Evolutionary conservation across 2,329 filamentous ascomycete species (phyloP).

Genomic region (Pseudocercospora fijiensis): DNA sequence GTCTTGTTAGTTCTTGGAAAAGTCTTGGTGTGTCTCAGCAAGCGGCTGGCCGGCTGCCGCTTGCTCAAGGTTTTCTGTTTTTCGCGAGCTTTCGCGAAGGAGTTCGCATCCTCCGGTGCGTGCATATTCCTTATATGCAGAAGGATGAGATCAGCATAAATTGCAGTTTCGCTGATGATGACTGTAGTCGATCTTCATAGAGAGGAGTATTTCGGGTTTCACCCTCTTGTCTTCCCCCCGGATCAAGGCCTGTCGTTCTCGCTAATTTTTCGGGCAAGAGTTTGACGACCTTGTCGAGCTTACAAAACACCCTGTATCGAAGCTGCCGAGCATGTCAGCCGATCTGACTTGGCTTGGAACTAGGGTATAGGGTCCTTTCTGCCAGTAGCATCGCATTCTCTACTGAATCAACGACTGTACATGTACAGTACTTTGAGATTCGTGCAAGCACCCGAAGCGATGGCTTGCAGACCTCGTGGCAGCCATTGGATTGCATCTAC

Average conservation of each 20-base stretch:
- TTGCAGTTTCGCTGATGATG: not conserved
- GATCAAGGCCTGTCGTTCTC: not conserved
- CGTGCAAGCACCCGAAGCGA: not conserved
- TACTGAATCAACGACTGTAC: not conserved
- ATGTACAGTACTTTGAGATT: not conserved
- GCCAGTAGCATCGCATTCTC: not conserved
- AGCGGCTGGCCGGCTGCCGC: no score
- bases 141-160: not conserved
- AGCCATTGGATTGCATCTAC: not conserved
- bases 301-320: not conserved
- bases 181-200: not conserved
- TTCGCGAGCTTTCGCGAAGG: not conserved
- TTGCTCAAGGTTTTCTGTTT: not conserved
- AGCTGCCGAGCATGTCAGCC: not conserved
- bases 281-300: not conserved
- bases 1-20: not conserved
- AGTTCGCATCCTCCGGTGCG: conserved; percentile 1
- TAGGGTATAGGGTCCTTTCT: not conserved
- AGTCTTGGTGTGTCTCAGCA: conserved; percentile 2
- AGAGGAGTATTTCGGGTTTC: not conserved
- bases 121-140: not conserved
- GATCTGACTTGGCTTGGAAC: not conserved
- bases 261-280: not conserved
- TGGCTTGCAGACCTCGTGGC: not conserved
- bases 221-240: not conserved